Evolutionary conservation across 2,329 filamentous ascomycete genomes (phyloP).

Genomic region (Scedosporium boydii): DNA sequence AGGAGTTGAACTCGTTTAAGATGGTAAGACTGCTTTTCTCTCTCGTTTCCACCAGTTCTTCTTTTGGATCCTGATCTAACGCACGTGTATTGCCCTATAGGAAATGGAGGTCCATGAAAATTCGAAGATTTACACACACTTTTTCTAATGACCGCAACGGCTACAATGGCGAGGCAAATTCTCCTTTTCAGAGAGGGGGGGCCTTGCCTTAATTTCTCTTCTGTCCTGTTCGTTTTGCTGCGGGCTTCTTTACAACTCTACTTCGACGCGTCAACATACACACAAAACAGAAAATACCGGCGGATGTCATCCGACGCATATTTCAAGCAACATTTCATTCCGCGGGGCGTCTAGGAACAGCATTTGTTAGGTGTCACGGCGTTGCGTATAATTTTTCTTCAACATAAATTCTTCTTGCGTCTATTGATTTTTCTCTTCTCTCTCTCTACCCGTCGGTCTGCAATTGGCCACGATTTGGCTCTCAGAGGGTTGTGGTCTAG

Average conservation of each 20-base stretch:
- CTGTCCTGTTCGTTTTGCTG: slow-evolving; percentile 17
- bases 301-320: background rate
- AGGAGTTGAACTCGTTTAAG: slow-evolving; percentile 98
- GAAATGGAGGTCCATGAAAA: slow-evolving; percentile 99
- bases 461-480: background rate
- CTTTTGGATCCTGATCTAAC: slow-evolving; percentile 25
- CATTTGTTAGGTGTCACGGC: background rate
- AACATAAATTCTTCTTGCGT: slow-evolving; percentile 4
- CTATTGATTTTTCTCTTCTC: slow-evolving; percentile 3
- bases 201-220: slow-evolving; percentile 1
- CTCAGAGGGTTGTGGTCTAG: background rate
- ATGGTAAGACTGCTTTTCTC: slow-evolving; percentile 44
- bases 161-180: slow-evolving; percentile 14
- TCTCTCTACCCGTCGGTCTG: background rate
- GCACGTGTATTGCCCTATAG: slow-evolving; percentile 33
- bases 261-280: background rate
- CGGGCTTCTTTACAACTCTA: background rate
- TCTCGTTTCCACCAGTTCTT: too few species aligned
- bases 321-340: background rate
- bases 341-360: background rate
- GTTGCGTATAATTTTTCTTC: slow-evolving; percentile 3
- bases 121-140: slow-evolving; percentile 99
- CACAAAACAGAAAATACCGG: background rate
- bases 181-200: background rate
- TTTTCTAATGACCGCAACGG: slow-evolving; percentile 65